Conservation (phyloP, 176 grass and related monocot genomes). For the Juncus inflexus region DNA sequence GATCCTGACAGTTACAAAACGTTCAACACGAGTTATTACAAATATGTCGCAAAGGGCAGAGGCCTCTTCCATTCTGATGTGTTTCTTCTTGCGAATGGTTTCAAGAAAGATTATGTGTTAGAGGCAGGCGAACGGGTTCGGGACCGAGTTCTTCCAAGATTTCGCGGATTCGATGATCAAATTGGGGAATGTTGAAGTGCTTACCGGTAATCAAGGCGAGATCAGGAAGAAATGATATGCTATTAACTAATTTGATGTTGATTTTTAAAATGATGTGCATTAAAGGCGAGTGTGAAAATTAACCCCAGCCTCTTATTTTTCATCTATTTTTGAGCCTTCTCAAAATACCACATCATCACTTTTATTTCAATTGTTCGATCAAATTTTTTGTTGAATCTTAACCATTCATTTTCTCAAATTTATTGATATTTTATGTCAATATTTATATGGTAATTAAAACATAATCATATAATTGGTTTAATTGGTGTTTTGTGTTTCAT, state of each 20-base stretch:
- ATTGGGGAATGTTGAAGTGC: constrained; percentile 42
- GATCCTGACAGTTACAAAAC: constrained; percentile 47
- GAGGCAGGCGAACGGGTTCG: constrained; percentile 24
- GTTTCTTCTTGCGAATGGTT: constrained; percentile 31
- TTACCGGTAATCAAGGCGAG: constrained; percentile 44
- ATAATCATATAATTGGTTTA: too few species aligned
- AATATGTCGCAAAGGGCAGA: constrained; percentile 36
- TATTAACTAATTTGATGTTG: constrained; percentile 22
- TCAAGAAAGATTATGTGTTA: constrained; percentile 34
- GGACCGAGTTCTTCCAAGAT: constrained; percentile 40
- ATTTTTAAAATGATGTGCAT: constrained; percentile 1
- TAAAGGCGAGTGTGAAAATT: too few species aligned
- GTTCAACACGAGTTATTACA: constrained; percentile 50
- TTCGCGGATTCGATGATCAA: constrained; percentile 46
- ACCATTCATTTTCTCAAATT: too few species aligned
- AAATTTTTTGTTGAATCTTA: too few species aligned
- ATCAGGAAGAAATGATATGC: constrained; percentile 51
- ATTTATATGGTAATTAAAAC: too few species aligned
- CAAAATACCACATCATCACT: too few species aligned
- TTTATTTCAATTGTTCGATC: too few species aligned
- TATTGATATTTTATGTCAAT: too few species aligned
- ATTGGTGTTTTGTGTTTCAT: too few species aligned
- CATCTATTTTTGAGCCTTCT: too few species aligned
- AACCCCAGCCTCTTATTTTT: too few species aligned
- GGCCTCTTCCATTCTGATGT: constrained; percentile 50